phyloP scores from a whole-genome alignment of 345 rosid species.

The Boechera divaricarpa region DNA sequence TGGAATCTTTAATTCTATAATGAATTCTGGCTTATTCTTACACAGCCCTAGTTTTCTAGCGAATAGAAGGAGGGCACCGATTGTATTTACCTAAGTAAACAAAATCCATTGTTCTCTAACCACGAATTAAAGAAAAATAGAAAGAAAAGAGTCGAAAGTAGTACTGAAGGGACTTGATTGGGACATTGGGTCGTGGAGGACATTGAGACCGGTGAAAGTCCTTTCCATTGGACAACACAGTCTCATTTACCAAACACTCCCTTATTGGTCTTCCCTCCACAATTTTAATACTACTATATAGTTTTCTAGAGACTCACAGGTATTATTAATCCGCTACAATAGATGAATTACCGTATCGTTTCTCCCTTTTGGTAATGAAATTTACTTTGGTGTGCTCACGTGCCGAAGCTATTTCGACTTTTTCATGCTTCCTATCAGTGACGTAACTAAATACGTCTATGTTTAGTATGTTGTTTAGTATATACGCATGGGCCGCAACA shows the following conservation, averaged over 20 bases:
- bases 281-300: not conserved
- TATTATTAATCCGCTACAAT: not conserved
- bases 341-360: not conserved
- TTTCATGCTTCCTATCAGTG: constrained; percentile 26
- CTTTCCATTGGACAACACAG: constrained; percentile 30
- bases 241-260: constrained; percentile 12
- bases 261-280: constrained; percentile 30
- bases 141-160: constrained; percentile 5
- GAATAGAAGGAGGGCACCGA: constrained; percentile 15
- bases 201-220: constrained; percentile 35
- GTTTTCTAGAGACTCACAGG: constrained; percentile 21
- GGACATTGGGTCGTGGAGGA: constrained; percentile 35
- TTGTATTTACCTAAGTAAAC: constrained; percentile 14
- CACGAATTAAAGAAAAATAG: constrained; percentile 1
- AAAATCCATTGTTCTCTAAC: constrained; percentile 1
- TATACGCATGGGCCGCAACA: constrained; percentile 17
- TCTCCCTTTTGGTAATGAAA: not conserved
- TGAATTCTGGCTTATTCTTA: not conserved
- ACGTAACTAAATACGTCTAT: constrained; percentile 1
- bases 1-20: not conserved
- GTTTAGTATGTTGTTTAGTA: constrained; percentile 4
- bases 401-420: constrained; percentile 28
- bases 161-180: constrained; percentile 21
- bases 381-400: constrained; percentile 31
- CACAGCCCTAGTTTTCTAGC: not conserved